Evolutionary conservation across 2,329 filamentous ascomycete genomes (phyloP).

Genomic region (Penicillium sp.): DNA sequence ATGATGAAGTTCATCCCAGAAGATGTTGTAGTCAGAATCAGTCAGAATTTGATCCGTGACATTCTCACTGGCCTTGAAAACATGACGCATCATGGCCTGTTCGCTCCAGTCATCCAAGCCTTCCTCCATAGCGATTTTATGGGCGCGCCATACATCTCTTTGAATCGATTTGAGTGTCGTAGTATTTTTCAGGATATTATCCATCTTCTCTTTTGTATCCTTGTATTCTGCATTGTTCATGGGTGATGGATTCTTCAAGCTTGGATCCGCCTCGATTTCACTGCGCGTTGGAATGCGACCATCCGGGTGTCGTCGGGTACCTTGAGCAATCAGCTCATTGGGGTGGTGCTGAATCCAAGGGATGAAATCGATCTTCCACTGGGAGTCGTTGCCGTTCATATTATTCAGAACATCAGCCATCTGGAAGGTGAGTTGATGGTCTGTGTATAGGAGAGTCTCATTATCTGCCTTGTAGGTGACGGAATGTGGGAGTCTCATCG

Average conservation of each 20-base stretch:
- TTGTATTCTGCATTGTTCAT: slow-evolving; percentile 17
- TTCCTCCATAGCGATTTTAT: slow-evolving; percentile 27
- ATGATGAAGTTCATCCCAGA: slow-evolving; percentile 40
- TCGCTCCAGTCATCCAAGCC: slow-evolving; percentile 33
- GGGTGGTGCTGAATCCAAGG: slow-evolving; percentile 30
- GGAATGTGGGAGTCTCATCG: slow-evolving; percentile 30
- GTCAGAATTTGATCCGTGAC: slow-evolving; percentile 43
- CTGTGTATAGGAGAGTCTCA: slow-evolving; percentile 26
- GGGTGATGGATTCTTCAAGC: slow-evolving; percentile 18
- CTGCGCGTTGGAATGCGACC: slow-evolving; percentile 29
- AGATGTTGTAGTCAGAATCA: slow-evolving; percentile 37
- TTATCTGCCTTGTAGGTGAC: slow-evolving; percentile 26
- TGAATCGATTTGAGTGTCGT: slow-evolving; percentile 25
- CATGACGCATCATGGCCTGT: slow-evolving; percentile 35
- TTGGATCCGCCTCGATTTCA: slow-evolving; percentile 24
- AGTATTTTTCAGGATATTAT: slow-evolving; percentile 21
- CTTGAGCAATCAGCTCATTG: slow-evolving; percentile 35
- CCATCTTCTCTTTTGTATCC: slow-evolving; percentile 17
- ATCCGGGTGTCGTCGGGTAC: slow-evolving; percentile 24
- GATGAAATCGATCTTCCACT: slow-evolving; percentile 33
- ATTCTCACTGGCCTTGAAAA: slow-evolving; percentile 41
- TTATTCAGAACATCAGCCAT: slow-evolving; percentile 27
- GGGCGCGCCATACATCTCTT: slow-evolving; percentile 26
- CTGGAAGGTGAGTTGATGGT: slow-evolving; percentile 31
- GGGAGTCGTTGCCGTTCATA: slow-evolving; percentile 25